phyloP scores from a whole-genome alignment of 176 grass and related monocot genomes.

The Cenchrus fungigraminus region DNA sequence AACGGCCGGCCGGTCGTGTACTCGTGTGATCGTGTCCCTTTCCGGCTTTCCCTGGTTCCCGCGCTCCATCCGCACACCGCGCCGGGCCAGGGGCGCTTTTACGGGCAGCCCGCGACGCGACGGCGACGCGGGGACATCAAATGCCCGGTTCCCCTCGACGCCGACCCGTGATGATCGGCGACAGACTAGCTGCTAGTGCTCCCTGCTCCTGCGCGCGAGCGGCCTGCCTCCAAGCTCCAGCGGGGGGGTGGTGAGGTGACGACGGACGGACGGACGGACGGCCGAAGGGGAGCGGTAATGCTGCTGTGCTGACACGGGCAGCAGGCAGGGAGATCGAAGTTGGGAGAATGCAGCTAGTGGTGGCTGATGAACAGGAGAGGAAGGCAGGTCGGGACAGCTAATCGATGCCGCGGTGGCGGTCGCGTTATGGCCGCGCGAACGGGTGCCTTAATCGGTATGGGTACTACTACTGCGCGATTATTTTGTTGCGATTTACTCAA shows the following conservation, averaged over 20 bases:
- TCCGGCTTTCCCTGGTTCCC: background rate
- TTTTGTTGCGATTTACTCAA: background rate
- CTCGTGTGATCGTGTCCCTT: no score
- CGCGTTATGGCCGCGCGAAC: background rate
- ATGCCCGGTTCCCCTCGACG: background rate
- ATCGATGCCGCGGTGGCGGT: background rate
- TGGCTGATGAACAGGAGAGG: background rate
- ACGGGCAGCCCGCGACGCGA: background rate
- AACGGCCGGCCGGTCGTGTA: background rate
- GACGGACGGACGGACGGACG: background rate
- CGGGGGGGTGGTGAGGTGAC: background rate
- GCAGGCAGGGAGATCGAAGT: background rate
- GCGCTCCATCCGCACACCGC: background rate
- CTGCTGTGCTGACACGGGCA: no score
- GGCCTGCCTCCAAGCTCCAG: no score
- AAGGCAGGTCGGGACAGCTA: background rate
- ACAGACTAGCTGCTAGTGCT: background rate
- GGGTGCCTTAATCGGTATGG: background rate
- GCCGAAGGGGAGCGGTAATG: background rate
- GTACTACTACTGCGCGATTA: background rate
- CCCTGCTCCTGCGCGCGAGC: background rate
- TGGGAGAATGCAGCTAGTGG: background rate
- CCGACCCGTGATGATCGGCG: constrained; percentile 3
- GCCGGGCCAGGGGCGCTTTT: background rate
- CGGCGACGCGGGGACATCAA: background rate